Base-by-base conservation (phyloP, 352 stramenopile species). In the Phytophthora agathidicida region DNA sequence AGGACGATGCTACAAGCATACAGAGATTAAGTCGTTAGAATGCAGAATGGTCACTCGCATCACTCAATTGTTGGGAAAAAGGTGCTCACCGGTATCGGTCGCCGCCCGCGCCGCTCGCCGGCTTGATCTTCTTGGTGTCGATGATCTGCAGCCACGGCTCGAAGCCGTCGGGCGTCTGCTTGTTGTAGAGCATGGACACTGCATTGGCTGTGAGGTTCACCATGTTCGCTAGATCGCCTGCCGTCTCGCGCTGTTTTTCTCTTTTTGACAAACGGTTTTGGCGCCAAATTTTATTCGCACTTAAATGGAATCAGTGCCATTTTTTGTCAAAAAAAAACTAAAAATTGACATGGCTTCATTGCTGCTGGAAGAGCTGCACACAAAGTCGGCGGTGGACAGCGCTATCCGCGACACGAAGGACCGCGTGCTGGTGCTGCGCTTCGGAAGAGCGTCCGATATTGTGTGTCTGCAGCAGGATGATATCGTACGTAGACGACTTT, bases 41-140 rank as follows among this genome's bases (percentile, higher is more conserved):
- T 20, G 14, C 24, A 17, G 13, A 14, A 16, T 37, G 1, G 10
- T 43, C 23, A 19, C 36, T 46, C 17, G n/a, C n/a, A n/a, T 48
- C 32, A 22, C 47, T 54, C 28, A 39, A n/a, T 7, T 19, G n/a
- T n/a, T n/a, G n/a, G 28, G 17, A 28, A 7, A 17, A 48, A 8
- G n/a, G 8, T 16, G 19, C 49, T 22, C 56, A 83, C 71, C 82
- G 78, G 71, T 94, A 95, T 60, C 86, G 75, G 56, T 95, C 84
- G 33, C 80, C 82, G 37, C 83, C 83, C 9, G 75, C 62, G 51
- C 86, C 84, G 30, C 75, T 93, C 26, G 77, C 75, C 1, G 86
- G 86, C 36, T 91, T 90, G 68, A 95, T 95, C 75, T 93, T 93
- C 73, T 92, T 92, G 24, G 80, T 91, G 65, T 95, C 84, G 45